Percentiles rank a stretch among this genome's conserved stretches.
Evolutionary conservation across 2,329 filamentous ascomycete genomes (phyloP).

Genomic region (Claviceps pusilla): DNA sequence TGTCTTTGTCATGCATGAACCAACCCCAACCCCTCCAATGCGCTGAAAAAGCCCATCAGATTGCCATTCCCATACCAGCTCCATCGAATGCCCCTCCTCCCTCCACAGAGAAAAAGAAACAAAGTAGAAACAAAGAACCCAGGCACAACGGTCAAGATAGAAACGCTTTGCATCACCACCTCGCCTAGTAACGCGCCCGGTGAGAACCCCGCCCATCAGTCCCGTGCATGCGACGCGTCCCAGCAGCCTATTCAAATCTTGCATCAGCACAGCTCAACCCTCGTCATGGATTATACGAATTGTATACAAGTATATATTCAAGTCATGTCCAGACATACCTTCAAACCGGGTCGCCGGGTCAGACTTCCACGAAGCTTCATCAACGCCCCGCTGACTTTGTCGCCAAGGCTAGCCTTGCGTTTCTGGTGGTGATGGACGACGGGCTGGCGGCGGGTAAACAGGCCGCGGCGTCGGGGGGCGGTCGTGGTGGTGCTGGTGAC

Average conservation of each 20-base stretch:
- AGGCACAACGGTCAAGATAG: too few species aligned
- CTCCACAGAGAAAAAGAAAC: too few species aligned
- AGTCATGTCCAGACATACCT: constrained; percentile 30
- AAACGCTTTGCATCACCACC: not conserved
- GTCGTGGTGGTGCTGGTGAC: constrained; percentile 24
- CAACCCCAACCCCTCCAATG: too few species aligned
- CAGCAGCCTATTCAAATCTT: constrained; percentile 41
- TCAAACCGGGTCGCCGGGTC: constrained; percentile 53
- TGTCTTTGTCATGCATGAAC: too few species aligned
- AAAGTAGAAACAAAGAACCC: too few species aligned
- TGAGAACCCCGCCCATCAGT: constrained; percentile 52
- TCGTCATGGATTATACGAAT: too few species aligned
- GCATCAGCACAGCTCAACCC: not conserved
- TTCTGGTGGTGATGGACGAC: constrained; percentile 47
- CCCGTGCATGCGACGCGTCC: constrained; percentile 57
- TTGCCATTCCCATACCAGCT: too few species aligned
- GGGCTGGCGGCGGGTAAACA: constrained; percentile 26
- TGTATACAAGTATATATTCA: too few species aligned
- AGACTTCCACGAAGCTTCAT: constrained; percentile 57
- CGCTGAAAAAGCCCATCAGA: too few species aligned
- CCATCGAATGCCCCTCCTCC: too few species aligned
- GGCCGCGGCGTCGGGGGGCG: constrained; percentile 23
- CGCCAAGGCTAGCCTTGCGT: constrained; percentile 52
- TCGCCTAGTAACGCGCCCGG: constrained; percentile 11
- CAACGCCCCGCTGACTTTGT: constrained; percentile 65